Evolutionary conservation across 257 asterid species (phyloP).

Genomic region (Jasminum sambac): DNA sequence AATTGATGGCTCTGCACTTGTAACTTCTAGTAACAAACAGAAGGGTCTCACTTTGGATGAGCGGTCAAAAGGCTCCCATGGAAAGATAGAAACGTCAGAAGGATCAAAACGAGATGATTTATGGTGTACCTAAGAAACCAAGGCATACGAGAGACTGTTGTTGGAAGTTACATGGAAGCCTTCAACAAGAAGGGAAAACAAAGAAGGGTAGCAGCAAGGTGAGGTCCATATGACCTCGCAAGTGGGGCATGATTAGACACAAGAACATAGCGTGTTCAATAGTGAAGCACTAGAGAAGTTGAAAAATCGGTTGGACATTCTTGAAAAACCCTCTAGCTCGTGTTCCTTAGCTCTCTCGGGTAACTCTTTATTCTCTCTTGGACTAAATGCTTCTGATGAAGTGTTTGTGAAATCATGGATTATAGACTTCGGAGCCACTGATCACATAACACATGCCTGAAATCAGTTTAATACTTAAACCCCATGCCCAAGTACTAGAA

Average conservation of each 20-base stretch:
- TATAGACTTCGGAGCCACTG: slow-evolving; percentile 6
- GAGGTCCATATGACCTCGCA: not conserved
- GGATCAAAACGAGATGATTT: not conserved
- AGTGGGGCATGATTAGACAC: no score
- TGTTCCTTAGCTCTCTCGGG: not conserved
- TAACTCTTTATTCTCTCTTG: not conserved
- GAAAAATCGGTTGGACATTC: no score
- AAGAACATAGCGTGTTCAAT: no score
- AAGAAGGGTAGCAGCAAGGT: not conserved
- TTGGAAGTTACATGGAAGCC: not conserved
- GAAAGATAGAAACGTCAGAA: not conserved
- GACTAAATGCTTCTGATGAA: not conserved
- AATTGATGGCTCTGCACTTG: no score
- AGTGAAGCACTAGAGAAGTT: no score
- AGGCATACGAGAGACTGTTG: not conserved
- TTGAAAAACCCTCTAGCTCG: not conserved
- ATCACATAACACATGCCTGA: not conserved
- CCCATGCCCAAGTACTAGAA: slow-evolving; percentile 7
- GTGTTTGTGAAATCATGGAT: not conserved
- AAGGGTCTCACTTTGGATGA: no score
- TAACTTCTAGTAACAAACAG: no score
- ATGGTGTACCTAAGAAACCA: slow-evolving; percentile 12
- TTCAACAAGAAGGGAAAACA: no score
- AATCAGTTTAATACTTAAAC: not conserved
- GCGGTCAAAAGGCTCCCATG: no score